Conservation (phyloP, 73 alveolate genomes). For the Effrenium voratum region DNA sequence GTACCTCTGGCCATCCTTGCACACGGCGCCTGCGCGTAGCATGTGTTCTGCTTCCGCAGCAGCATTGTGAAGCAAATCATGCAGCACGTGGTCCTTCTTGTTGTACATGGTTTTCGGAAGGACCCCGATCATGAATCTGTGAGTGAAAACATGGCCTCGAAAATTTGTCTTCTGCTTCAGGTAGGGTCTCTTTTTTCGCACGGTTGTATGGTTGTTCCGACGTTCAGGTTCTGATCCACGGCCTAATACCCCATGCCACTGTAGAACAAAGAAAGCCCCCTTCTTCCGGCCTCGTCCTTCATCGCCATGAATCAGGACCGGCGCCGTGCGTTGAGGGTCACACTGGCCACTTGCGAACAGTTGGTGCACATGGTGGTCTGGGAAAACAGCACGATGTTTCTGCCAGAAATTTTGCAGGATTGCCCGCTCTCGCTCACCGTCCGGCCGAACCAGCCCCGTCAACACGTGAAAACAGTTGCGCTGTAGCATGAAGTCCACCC, state of each 20-base stretch:
- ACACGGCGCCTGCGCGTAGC: not conserved
- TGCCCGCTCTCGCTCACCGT: not conserved
- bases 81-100: not conserved
- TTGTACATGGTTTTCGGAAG: not conserved
- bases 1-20: not conserved
- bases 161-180: not conserved
- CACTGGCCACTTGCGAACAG: not conserved
- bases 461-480: constrained; percentile 1
- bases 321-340: not conserved
- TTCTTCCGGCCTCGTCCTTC: constrained; percentile 26
- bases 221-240: not conserved
- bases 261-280: not conserved
- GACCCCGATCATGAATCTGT: not conserved
- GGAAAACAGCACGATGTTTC: not conserved
- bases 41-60: not conserved
- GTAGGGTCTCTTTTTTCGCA: not conserved
- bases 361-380: not conserved
- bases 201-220: too few relatives aligned
- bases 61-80: not conserved
- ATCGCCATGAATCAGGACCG: constrained; percentile 2
- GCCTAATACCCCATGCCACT: not conserved
- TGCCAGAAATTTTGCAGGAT: not conserved
- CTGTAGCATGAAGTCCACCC: not conserved
- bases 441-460: not conserved
- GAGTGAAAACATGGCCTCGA: not conserved